phyloP scores from a whole-genome alignment of 345 rosid genomes.

The sweet orange (Citrus sinensis) region DNA sequence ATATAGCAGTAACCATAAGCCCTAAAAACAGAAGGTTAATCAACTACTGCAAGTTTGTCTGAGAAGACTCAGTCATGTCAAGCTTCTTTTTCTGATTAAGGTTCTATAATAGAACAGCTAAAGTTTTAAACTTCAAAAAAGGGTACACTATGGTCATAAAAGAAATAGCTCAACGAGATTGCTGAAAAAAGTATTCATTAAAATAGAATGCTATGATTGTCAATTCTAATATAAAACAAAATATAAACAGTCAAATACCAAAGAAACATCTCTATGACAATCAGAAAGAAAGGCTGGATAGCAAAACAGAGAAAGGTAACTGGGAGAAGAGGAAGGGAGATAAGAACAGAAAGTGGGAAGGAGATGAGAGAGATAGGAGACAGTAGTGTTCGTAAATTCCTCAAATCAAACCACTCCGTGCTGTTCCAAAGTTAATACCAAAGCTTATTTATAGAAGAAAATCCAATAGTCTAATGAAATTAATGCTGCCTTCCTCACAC shows the following conservation, averaged over 20 bases:
- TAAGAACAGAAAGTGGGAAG: not conserved
- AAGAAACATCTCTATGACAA: not conserved
- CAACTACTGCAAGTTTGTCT: not conserved
- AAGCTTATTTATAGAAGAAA: not conserved
- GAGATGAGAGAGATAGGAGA: not conserved
- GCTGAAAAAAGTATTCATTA: not conserved
- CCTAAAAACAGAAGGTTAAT: not conserved
- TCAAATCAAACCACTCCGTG: not conserved
- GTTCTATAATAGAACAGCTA: not conserved
- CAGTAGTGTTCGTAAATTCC: not conserved
- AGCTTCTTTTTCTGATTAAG: not conserved
- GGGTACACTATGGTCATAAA: not conserved
- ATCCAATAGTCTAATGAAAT: not conserved
- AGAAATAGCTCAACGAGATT: not conserved
- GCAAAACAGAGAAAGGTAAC: not conserved
- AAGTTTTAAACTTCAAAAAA: not conserved
- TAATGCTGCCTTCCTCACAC: not conserved
- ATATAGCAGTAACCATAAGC: not conserved
- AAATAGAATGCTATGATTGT: not conserved
- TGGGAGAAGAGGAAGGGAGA: not conserved
- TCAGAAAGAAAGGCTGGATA: not conserved
- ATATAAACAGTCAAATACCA: not conserved
- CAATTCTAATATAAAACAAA: not conserved
- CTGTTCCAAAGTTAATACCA: not conserved
- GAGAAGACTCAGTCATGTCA: not conserved